Evolutionary conservation across 2,329 filamentous ascomycete genomes (phyloP), one percentile per base, ranked within the genome.

Genomic region (Botrytis medusae): DNA sequence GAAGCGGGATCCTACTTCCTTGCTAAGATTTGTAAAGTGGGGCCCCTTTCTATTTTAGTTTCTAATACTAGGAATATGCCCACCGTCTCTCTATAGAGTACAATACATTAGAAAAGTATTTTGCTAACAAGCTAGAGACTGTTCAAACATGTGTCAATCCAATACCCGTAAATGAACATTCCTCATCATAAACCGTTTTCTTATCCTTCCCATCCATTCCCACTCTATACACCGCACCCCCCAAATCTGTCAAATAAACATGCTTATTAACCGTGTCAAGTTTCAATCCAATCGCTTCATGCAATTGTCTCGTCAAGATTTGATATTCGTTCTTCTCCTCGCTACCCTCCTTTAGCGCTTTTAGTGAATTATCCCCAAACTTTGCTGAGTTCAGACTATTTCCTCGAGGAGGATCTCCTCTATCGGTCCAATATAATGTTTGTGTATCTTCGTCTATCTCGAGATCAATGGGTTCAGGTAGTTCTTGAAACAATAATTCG

Each of bases 341-440:
- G 22, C 2, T 67, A 37, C 59, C 62, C 34, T 51, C 51, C 25
- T 40, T 67, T 12, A 72, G 42, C 25, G 32, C 57, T 44, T 69
- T 71, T 25, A 62, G 22, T 22, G 46, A 51, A 2, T 14, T 10
- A 1, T 48, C 59, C 1, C 25, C 61, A 9, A 77, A 29, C 40
- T 51, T 74, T 1, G 81, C 81, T 9, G 82, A 79, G 77, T 89
- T 88, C 73, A 90, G 75, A 18, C 84, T 84, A 77, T 88, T 89
- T 0, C 88, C 88, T 14, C 80, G 77, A 0, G 88, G 88, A 1
- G 86, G 79, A 75, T 90, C 88, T 6, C 88, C 89, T 0, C 89
- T 82, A 75, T 90, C 89, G 0, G 88, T 89, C 89, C 88, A 90
- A 79, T 88, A 90, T 40, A 91, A 80, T 1, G 79, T 81, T 42